Base-by-base conservation (phyloP, 148 eudicot species). In the Amaranthus cruentus region DNA sequence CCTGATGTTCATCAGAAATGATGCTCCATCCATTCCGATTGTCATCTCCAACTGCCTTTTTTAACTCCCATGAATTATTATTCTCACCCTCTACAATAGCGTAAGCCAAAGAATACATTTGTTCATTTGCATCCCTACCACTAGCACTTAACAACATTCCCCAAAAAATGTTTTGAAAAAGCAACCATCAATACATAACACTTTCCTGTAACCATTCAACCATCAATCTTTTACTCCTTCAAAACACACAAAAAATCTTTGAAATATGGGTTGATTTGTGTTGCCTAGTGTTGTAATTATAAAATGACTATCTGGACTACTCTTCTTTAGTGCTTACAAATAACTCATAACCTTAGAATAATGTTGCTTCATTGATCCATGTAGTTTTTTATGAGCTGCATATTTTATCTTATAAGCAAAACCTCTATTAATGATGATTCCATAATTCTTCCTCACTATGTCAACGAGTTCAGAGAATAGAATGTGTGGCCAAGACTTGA, bases 341-440 rank as follows among this genome's bases (percentile, higher is more conserved):
- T 56, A 56, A 3, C 60, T 13, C 3, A 11, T 51, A 3, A 64
- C 51, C n/a, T 44, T 64, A 5, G 6, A 4, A 14, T 63, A 63
- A 63, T 63, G 67, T 14, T 63, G 13, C 43, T 15, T 63, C 48
- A 38, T 63, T 2, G 1, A 38, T 3, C 68, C 68, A 64, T 64
- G 50, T 43, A 64, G 51, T 3, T 1, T 44, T 12, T 6, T 42
- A 12, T 64, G 68, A 46, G 68, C 68, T 2, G 2, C 3, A 13
- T 64, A 64, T 6, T 64, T 64, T 0, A 12, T 18, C 68, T 64
- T 64, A 15, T 64, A 64, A 3, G 68, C 68, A 64, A 64, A 64
- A 2, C 3, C 2, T 6, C 6, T 64, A 2, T 28, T 9, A 2
- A 64, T 11, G 68, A 44, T 44, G 1, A 64, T 51, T 5, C 11